These are phyloP conservation scores for Pyricularia grisea DNA, from an alignment of 2,329 filamentous ascomycete species.

Conservation along the genomic window DNA sequence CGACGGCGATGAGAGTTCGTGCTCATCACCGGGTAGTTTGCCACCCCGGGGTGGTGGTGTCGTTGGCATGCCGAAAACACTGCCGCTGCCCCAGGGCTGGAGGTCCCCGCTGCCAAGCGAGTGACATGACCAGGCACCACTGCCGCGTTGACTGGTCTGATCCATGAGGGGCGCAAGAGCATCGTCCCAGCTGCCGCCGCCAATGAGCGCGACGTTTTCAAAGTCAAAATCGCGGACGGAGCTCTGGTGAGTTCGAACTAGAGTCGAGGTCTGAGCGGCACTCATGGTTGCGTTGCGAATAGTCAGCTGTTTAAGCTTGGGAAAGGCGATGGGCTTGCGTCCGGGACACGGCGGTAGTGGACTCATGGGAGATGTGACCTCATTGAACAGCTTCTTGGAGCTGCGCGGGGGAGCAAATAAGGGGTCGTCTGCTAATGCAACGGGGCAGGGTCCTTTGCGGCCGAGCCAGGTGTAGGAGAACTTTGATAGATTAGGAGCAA, in stretches of 20 bases:
- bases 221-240: constrained; percentile 73
- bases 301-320: constrained; percentile 56
- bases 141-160: constrained; percentile 28
- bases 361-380: constrained; percentile 56
- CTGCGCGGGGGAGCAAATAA: constrained; percentile 50
- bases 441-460: constrained; percentile 60
- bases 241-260: constrained; percentile 57
- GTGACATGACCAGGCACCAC: constrained; percentile 31
- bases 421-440: constrained; percentile 61
- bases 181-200: constrained; percentile 68
- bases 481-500: constrained; percentile 57
- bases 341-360: constrained; percentile 43
- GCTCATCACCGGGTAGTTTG: constrained; percentile 9
- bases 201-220: constrained; percentile 61
- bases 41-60: constrained; percentile 4
- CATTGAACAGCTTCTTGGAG: constrained; percentile 51
- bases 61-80: constrained; percentile 16
- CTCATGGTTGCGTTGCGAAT: constrained; percentile 67
- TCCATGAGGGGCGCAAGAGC: constrained; percentile 63
- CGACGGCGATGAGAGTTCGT: constrained; percentile 35
- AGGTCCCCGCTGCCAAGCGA: constrained; percentile 18
- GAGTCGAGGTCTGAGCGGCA: constrained; percentile 57
- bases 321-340: constrained; percentile 53
- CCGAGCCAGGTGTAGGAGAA: constrained; percentile 73
- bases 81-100: constrained; percentile 13